Evolutionary conservation across 2,329 filamentous ascomycete species (phyloP).

Genomic region (Alternaria rosae): DNA sequence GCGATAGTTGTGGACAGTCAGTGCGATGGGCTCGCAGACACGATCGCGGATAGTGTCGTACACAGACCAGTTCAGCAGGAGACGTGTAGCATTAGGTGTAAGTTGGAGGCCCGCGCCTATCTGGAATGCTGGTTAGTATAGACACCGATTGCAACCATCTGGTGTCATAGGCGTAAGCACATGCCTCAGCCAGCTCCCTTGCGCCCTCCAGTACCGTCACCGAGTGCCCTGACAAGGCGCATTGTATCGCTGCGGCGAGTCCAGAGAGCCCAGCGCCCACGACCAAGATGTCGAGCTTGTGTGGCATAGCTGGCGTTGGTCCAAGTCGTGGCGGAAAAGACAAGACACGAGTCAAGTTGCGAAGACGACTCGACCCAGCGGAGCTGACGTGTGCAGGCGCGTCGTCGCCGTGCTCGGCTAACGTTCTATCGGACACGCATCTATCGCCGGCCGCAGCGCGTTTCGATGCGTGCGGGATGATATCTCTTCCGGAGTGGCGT

Average conservation of each 20-base stretch:
- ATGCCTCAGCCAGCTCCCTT: slow-evolving; percentile 53
- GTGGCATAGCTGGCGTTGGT: neutral
- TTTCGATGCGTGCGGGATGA: neutral
- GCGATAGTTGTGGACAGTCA: slow-evolving; percentile 64
- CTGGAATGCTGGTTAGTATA: slow-evolving; percentile 21
- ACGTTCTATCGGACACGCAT: neutral
- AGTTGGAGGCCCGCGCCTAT: slow-evolving; percentile 48
- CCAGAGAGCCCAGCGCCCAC: slow-evolving; percentile 54
- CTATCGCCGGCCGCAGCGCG: neutral
- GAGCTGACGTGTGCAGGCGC: neutral
- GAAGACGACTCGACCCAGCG: neutral
- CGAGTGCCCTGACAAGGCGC: slow-evolving; percentile 49
- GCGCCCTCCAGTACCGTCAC: slow-evolving; percentile 55
- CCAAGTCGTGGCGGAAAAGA: neutral
- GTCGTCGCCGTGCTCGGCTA: neutral
- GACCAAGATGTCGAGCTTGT: slow-evolving; percentile 34
- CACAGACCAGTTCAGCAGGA: slow-evolving; percentile 61
- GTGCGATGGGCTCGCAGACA: slow-evolving; percentile 54
- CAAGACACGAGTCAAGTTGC: neutral
- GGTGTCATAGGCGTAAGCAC: neutral
- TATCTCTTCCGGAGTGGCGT: neutral
- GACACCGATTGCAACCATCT: neutral
- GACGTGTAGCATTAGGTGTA: slow-evolving; percentile 53
- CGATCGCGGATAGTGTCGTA: slow-evolving; percentile 52
- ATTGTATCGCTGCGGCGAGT: slow-evolving; percentile 54